Percentiles rank a stretch among this genome's conserved stretches.
phyloP scores from a whole-genome alignment of 1,284 basidiomycete species.

The Ceratobasidium sp. region DNA sequence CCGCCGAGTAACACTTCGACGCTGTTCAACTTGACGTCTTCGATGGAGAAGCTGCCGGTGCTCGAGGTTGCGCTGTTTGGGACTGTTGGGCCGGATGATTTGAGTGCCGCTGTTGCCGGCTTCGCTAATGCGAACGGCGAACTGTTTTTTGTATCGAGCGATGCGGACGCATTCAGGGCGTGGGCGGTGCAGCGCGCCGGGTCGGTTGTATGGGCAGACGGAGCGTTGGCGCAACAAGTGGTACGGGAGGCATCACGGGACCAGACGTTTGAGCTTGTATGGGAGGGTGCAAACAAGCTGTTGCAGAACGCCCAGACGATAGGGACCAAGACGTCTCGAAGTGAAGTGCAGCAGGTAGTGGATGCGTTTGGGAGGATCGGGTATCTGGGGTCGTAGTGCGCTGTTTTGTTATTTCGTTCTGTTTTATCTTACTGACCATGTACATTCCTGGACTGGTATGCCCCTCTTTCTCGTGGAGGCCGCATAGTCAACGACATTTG shows the following conservation, averaged over 20 bases:
- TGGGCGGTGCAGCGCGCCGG: slow-evolving; percentile 63
- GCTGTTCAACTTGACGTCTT: slow-evolving; percentile 53
- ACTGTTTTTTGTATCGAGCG: slow-evolving; percentile 68
- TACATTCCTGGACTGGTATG: neutral
- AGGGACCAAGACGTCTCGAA: slow-evolving; percentile 36
- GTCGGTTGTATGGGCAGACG: slow-evolving; percentile 64
- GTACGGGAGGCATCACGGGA: slow-evolving; percentile 63
- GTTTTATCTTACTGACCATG: slow-evolving; percentile 5
- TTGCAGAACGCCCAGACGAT: slow-evolving; percentile 41
- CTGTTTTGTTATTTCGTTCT: neutral
- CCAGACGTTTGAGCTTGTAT: slow-evolving; percentile 61
- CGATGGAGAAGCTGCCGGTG: slow-evolving; percentile 61
- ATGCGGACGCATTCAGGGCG: slow-evolving; percentile 60
- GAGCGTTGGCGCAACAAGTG: slow-evolving; percentile 60
- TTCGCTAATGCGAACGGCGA: slow-evolving; percentile 62
- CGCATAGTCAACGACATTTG: no score
- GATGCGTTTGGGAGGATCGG: slow-evolving; percentile 42
- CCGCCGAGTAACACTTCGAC: slow-evolving; percentile 60
- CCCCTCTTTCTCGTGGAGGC: neutral
- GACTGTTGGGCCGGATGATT: slow-evolving; percentile 60
- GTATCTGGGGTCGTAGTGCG: slow-evolving; percentile 39
- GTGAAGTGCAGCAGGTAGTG: slow-evolving; percentile 41
- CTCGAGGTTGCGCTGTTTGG: slow-evolving; percentile 73
- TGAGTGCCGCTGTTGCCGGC: slow-evolving; percentile 62
- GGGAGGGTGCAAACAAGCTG: slow-evolving; percentile 57